phyloP scores from a whole-genome alignment of 495 filamentous ascomycete genomes.

The Penicillium ucsense region DNA sequence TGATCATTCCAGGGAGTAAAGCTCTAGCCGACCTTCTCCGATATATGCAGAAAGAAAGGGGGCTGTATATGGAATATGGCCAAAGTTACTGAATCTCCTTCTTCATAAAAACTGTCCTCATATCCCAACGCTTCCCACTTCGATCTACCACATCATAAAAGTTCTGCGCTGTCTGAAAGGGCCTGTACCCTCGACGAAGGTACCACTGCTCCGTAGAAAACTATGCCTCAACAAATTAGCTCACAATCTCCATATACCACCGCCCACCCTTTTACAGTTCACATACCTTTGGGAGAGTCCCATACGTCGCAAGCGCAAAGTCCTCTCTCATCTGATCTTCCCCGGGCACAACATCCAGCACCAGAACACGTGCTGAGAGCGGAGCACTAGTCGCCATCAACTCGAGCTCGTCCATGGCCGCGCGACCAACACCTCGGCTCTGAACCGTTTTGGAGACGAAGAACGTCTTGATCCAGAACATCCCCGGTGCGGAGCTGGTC shows the following conservation, averaged over 20 bases:
- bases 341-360: conserved; percentile 13
- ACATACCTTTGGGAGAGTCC: conserved; percentile 14
- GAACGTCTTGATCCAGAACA: conserved; percentile 23
- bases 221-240: not conserved
- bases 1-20: not conserved
- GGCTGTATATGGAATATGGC: too few relatives aligned
- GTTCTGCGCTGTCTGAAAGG: conserved; percentile 9
- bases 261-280: not conserved
- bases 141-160: conserved; percentile 6
- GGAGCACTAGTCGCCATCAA: conserved; percentile 17
- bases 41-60: not conserved
- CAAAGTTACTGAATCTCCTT: conserved; percentile 7
- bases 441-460: conserved; percentile 13
- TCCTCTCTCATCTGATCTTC: conserved; percentile 13
- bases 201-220: conserved; percentile 13
- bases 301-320: conserved; percentile 9
- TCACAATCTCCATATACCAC: not conserved
- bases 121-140: conserved; percentile 12
- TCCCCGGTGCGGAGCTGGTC: conserved; percentile 6
- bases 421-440: conserved; percentile 17
- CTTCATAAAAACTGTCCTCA: conserved; percentile 16
- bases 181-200: conserved; percentile 8
- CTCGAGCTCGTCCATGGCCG: conserved; percentile 21
- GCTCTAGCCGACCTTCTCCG: too few relatives aligned
- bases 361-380: conserved; percentile 9